These are phyloP conservation scores for Millerozyma miso DNA, from an alignment of 805 yeast species.

Conservation along the genomic window DNA sequence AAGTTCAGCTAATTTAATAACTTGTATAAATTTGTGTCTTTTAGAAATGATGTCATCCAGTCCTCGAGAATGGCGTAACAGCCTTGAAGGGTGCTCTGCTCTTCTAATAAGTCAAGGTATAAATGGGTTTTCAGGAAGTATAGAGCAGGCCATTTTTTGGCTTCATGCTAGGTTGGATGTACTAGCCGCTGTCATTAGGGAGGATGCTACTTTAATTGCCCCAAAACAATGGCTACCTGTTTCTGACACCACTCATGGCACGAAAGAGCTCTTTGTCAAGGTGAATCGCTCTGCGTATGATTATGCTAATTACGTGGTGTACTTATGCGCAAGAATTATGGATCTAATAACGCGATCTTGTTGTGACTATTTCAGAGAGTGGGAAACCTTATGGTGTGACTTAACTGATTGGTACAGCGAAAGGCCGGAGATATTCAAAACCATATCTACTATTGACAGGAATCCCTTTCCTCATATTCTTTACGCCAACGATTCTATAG, in stretches of 20 bases:
- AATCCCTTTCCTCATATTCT: slow-evolving; percentile 35
- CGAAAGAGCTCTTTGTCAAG: slow-evolving; percentile 15
- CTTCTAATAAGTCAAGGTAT: slow-evolving; percentile 32
- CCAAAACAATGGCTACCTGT: slow-evolving; percentile 32
- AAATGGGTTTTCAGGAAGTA: slow-evolving; percentile 29
- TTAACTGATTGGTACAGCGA: slow-evolving; percentile 33
- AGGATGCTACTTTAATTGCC: slow-evolving; percentile 31
- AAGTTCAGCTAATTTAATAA: slow-evolving; percentile 23
- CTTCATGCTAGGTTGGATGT: slow-evolving; percentile 41
- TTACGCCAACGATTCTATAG: slow-evolving; percentile 33
- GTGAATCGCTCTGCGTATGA: slow-evolving; percentile 22
- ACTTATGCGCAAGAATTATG: slow-evolving; percentile 32
- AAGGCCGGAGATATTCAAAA: slow-evolving; percentile 31
- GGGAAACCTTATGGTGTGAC: slow-evolving; percentile 39
- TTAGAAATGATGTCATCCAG: slow-evolving; percentile 40
- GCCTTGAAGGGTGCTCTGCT: slow-evolving; percentile 33
- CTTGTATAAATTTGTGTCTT: slow-evolving; percentile 40
- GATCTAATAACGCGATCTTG: slow-evolving; percentile 21
- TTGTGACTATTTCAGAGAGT: slow-evolving; percentile 27
- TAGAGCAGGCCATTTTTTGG: slow-evolving; percentile 42
- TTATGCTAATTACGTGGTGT: slow-evolving; percentile 40
- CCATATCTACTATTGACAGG: slow-evolving; percentile 24
- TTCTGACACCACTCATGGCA: slow-evolving; percentile 16
- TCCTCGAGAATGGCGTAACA: slow-evolving; percentile 36
- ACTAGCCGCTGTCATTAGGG: slow-evolving; percentile 32